phyloP scores from a whole-genome alignment of 2,329 filamentous ascomycete species.

The Claviceps paspali region DNA sequence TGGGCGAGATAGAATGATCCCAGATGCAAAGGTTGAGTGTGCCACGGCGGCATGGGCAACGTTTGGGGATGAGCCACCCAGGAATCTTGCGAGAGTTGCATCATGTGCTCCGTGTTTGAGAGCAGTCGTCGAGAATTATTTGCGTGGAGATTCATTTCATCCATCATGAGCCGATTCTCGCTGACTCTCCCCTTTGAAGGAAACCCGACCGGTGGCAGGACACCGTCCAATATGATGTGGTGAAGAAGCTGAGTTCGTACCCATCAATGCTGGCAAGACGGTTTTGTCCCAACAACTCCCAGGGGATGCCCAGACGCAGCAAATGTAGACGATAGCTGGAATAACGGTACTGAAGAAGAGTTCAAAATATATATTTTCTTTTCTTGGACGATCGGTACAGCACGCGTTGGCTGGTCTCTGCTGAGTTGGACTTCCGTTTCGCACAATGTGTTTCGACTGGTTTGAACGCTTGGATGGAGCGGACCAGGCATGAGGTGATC shows the following conservation, averaged over 20 bases:
- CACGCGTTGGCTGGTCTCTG: not conserved
- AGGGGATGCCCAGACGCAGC: not conserved
- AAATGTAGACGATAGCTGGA: constrained; percentile 1
- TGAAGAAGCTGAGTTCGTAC: not conserved
- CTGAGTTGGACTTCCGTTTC: not conserved
- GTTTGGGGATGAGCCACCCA: constrained; percentile 13
- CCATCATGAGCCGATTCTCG: constrained; percentile 10
- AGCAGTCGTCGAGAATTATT: constrained; percentile 10
- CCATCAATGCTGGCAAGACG: not conserved
- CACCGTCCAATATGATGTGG: not conserved
- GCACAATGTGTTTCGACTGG: not conserved
- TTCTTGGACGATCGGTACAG: not conserved
- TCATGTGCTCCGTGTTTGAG: constrained; percentile 14
- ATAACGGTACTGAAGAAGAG: constrained; percentile 1
- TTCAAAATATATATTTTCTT: not conserved
- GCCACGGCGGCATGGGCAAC: constrained; percentile 12
- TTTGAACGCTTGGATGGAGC: not conserved
- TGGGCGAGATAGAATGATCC: constrained; percentile 1
- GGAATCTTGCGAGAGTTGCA: constrained; percentile 11
- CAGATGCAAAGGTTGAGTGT: constrained; percentile 6
- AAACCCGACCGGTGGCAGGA: not conserved
- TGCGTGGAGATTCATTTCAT: constrained; percentile 14
- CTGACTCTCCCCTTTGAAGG: not conserved
- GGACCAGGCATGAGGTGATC: not conserved
- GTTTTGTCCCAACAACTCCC: not conserved